Evolutionary conservation across 2,329 filamentous ascomycete genomes (phyloP).

Genomic region (Scedosporium dehoogii): DNA sequence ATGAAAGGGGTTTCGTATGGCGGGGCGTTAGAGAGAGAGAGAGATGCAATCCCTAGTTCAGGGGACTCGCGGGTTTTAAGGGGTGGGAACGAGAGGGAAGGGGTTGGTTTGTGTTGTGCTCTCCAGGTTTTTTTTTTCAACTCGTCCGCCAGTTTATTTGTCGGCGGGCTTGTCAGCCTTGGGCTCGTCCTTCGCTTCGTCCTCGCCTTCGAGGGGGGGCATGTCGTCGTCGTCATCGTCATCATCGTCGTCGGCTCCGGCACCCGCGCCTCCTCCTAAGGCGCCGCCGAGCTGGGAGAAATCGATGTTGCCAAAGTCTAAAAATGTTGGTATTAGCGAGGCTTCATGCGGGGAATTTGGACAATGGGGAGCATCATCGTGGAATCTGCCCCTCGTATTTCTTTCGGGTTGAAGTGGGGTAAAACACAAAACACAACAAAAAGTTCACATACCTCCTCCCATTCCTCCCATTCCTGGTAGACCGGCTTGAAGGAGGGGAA

Average conservation of each 20-base stretch:
- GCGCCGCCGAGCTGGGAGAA: conserved; percentile 80
- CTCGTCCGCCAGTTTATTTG: conserved; percentile 4
- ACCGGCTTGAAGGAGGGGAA: conserved; percentile 19
- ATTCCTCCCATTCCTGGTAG: conserved; percentile 12
- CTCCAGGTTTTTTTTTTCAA: not conserved
- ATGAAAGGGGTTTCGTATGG: not conserved
- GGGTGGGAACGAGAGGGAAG: not conserved
- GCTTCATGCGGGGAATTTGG: not conserved
- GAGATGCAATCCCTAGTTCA: no score
- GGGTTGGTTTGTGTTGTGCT: not conserved
- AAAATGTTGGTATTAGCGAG: conserved; percentile 16
- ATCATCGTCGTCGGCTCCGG: conserved; percentile 27
- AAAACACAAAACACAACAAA: no score
- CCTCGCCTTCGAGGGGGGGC: conserved; percentile 65
- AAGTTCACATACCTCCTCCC: conserved; percentile 10
- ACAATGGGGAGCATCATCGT: not conserved
- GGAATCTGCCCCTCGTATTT: not conserved
- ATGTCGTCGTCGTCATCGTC: conserved; percentile 64
- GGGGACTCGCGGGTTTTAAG: no score
- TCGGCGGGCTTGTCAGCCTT: conserved; percentile 9
- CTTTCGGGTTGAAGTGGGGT: not conserved
- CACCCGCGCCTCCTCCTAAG: conserved; percentile 31
- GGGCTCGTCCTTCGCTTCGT: conserved; percentile 31
- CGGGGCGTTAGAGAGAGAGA: not conserved
- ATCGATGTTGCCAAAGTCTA: conserved; percentile 79